These are phyloP conservation scores for Leptosphaerulina australis DNA, from an alignment of 2,329 filamentous ascomycete species.

Conservation along the genomic window DNA sequence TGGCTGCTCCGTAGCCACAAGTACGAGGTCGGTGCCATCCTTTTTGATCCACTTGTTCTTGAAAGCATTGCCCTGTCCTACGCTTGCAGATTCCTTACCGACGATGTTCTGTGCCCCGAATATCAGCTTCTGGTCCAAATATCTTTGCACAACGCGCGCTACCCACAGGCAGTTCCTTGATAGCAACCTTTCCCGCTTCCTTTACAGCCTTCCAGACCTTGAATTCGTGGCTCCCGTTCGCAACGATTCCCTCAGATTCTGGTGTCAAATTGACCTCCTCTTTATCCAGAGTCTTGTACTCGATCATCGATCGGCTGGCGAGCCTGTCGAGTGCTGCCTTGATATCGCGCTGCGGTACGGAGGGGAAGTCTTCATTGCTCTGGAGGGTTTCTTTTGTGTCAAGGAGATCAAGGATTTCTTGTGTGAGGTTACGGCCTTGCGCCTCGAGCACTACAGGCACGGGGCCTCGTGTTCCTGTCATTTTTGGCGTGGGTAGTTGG, in stretches of 20 bases:
- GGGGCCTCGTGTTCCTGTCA: constrained; percentile 56
- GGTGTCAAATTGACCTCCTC: constrained; percentile 78
- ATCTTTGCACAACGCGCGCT: not conserved
- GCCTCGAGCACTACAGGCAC: constrained; percentile 53
- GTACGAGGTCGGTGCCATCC: constrained; percentile 59
- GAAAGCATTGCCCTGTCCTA: constrained; percentile 95
- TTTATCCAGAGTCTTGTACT: constrained; percentile 80
- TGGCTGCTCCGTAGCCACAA: constrained; percentile 70
- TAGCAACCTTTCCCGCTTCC: constrained; percentile 51
- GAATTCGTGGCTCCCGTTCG: constrained; percentile 58
- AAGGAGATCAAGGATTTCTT: constrained; percentile 79
- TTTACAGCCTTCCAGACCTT: constrained; percentile 58
- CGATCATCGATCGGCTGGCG: constrained; percentile 81
- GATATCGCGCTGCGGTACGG: constrained; percentile 59
- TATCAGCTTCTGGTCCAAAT: constrained; percentile 26
- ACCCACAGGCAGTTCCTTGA: constrained; percentile 56
- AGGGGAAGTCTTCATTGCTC: constrained; percentile 58
- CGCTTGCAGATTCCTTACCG: constrained; percentile 75
- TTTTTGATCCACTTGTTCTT: constrained; percentile 74
- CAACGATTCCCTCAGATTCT: constrained; percentile 77
- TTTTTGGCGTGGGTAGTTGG: constrained; percentile 36
- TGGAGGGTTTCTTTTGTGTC: constrained; percentile 57
- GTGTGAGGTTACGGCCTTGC: constrained; percentile 63
- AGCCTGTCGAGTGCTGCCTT: constrained; percentile 91
- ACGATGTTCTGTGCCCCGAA: constrained; percentile 57